Conservation (phyloP, 306 rosid species). For the Prunus kanzakura region DNA sequence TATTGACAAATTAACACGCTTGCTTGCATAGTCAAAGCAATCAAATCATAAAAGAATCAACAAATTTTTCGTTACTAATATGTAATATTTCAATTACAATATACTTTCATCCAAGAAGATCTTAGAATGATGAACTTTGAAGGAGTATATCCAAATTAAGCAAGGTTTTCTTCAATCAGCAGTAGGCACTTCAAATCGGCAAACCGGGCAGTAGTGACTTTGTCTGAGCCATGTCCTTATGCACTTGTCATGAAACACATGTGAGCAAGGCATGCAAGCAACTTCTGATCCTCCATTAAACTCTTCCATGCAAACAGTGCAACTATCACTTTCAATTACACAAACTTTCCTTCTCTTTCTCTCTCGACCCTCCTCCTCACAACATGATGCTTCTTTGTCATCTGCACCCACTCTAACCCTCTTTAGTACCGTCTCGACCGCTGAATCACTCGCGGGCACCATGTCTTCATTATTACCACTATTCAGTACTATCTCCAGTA, state of each 20-base stretch:
- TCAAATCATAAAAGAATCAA: too few species aligned
- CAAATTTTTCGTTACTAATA: too few species aligned
- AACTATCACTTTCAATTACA: not conserved
- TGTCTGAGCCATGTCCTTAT: constrained; percentile 11
- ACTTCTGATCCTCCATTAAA: not conserved
- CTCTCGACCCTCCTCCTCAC: not conserved
- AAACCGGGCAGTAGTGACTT: constrained; percentile 14
- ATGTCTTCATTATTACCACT: not conserved
- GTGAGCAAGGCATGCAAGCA: constrained; percentile 6
- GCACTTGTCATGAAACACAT: constrained; percentile 21
- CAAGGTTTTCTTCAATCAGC: too few species aligned
- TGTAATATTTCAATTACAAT: too few species aligned
- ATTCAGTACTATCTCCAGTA: not conserved
- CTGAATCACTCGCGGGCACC: not conserved
- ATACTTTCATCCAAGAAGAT: too few species aligned
- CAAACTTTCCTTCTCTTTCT: not conserved
- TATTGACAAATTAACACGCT: too few species aligned
- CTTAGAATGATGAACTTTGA: too few species aligned
- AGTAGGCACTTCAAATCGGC: constrained; percentile 20
- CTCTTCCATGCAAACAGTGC: constrained; percentile 18
- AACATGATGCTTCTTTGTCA: not conserved
- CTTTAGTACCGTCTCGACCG: too few species aligned
- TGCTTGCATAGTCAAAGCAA: too few species aligned
- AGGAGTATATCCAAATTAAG: too few species aligned
- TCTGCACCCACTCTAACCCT: not conserved